Conservation (phyloP, 2,329 filamentous ascomycete species). For the Triangularia verruculosa region DNA sequence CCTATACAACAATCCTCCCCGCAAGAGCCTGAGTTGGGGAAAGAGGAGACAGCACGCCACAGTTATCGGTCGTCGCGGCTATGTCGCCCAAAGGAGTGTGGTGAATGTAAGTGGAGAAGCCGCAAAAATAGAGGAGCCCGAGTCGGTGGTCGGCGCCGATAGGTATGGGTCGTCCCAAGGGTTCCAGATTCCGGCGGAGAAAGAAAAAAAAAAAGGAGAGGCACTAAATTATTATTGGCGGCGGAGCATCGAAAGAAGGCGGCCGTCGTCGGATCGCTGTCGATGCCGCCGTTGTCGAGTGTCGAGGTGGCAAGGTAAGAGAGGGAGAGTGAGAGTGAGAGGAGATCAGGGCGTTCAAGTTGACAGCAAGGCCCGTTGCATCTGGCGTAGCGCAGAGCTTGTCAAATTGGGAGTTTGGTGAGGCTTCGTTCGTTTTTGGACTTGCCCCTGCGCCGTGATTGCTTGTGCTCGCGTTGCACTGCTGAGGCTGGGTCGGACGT, state of each 20-base stretch:
- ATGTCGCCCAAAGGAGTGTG: constrained; percentile 1
- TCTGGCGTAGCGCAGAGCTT: constrained; percentile 12
- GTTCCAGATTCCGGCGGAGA: constrained; percentile 1
- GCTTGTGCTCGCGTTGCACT: constrained; percentile 3
- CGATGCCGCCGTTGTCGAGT: neutral
- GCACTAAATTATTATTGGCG: constrained; percentile 6
- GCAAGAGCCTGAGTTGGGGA: neutral
- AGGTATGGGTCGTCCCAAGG: neutral
- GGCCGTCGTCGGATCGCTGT: neutral
- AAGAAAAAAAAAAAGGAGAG: neutral
- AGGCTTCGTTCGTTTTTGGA: neutral
- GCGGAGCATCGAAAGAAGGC: constrained; percentile 1
- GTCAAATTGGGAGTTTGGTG: neutral
- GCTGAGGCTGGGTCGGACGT: neutral
- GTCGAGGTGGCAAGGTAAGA: neutral
- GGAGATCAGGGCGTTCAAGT: neutral
- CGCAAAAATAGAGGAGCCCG: constrained; percentile 1
- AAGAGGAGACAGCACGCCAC: neutral
- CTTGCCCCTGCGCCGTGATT: neutral
- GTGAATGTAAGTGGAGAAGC: constrained; percentile 4
- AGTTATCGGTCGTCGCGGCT: neutral
- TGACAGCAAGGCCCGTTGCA: constrained; percentile 16
- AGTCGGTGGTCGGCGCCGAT: neutral
- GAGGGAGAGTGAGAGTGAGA: too few relatives aligned
- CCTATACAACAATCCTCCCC: constrained; percentile 4